phyloP scores from a whole-genome alignment of 2,329 filamentous ascomycete genomes.

The Septoria petroselini region DNA sequence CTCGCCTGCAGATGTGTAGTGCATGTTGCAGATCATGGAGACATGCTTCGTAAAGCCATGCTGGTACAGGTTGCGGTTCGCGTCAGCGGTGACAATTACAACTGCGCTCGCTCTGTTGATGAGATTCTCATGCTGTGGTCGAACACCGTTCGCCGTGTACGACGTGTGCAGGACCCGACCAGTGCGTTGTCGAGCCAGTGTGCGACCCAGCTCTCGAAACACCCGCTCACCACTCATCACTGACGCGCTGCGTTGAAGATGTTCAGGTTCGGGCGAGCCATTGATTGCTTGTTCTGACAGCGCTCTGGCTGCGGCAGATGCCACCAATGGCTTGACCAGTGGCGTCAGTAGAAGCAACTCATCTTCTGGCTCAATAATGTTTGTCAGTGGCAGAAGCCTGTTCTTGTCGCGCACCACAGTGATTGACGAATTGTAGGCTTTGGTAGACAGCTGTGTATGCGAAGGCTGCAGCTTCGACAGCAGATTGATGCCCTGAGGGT shows the following conservation, averaged over 20 bases:
- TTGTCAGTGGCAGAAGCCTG: constrained; percentile 75
- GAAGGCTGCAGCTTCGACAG: constrained; percentile 77
- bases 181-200: constrained; percentile 78
- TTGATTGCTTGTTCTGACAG: constrained; percentile 60
- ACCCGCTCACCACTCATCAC: constrained; percentile 91
- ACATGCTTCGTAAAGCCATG: constrained; percentile 94
- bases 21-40: constrained; percentile 88
- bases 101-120: constrained; percentile 85
- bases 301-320: constrained; percentile 75
- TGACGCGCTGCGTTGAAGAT: constrained; percentile 57
- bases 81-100: constrained; percentile 88
- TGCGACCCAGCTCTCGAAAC: constrained; percentile 83
- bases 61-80: constrained; percentile 90
- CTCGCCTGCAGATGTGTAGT: constrained; percentile 67
- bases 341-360: constrained; percentile 87
- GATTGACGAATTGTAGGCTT: constrained; percentile 88
- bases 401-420: constrained; percentile 89
- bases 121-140: constrained; percentile 88
- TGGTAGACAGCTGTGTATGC: constrained; percentile 76
- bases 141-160: constrained; percentile 88
- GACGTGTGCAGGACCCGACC: constrained; percentile 89
- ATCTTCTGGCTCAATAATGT: constrained; percentile 76
- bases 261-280: constrained; percentile 55
- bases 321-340: constrained; percentile 85
- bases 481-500: constrained; percentile 73